Base-by-base conservation (phyloP, 2,329 filamentous ascomycete species). In the Gyromitra esculenta region DNA sequence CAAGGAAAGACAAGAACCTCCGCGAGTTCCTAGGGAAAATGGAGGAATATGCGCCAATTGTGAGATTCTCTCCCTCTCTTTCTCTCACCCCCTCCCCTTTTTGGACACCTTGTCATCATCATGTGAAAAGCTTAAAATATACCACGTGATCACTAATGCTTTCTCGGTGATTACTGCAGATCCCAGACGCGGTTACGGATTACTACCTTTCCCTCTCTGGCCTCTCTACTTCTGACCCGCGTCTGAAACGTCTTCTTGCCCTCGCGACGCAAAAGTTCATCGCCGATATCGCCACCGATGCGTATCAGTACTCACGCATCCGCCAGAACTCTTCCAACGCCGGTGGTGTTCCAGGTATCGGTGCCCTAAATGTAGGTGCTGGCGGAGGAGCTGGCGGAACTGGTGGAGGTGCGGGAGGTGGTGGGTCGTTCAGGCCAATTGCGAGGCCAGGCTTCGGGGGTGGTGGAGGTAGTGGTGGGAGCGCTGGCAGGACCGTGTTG, bases 211-310 rank as follows among this genome's bases (percentile, higher is more conserved):
- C 95, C 48, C 92, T 96, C 81, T 94, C 95, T 79, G 96, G 96
- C 68, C 92, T 99, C 2, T 94, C 96, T 43, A 91, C 96, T 81
- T 97, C 94, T 67, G 93, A 97, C 81, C 91, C 91, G 21, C 93
- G 94, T 75, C 91, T 99, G 37, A 93, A 95, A 25, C 93, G 95
- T 62, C 91, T 99, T 1, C 91, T 99, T 56, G 95, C 96, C 1
- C 91, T 99, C 7, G 96, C 96, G n/a, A 97, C 96, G 0, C 96
- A 99, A 83, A 99, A 99, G 83, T 99, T 99, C 87, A 92, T 99
- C 81, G 94, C 96, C 75, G 96, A 99, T 83, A 93, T 99, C 79
- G 96, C 96, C 1, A 94, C 96, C 73, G 96, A 99, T 83, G 94
- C 96, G 1, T 99, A 99, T 84, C 96, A 99, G 85, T 98, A 97